phyloP scores from a whole-genome alignment of 257 asterid species.

The Ocimum tenuiflorum region DNA sequence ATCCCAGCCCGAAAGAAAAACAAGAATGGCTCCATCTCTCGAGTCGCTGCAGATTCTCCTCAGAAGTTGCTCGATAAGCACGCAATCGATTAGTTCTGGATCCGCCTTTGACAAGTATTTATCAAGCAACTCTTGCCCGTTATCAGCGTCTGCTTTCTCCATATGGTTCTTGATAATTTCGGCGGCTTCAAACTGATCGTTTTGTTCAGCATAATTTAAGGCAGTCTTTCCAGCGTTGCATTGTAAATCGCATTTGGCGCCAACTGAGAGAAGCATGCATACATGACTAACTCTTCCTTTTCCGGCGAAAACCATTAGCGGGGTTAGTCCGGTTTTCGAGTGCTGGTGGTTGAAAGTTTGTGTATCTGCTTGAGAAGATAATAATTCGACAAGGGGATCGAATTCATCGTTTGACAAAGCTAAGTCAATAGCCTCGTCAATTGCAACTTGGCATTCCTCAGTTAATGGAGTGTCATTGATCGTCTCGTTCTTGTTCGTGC shows the following conservation, averaged over 20 bases:
- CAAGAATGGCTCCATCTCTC: conserved; percentile 70
- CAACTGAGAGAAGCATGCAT: conserved; percentile 82
- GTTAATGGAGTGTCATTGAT: conserved; percentile 35
- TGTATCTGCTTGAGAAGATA: conserved; percentile 51
- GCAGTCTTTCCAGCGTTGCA: conserved; percentile 61
- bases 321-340: conserved; percentile 63
- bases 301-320: conserved; percentile 77
- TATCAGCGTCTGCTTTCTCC: conserved; percentile 41
- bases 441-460: conserved; percentile 55
- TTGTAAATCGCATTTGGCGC: conserved; percentile 51
- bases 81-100: conserved; percentile 63
- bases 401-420: conserved; percentile 64
- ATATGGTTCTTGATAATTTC: conserved; percentile 51
- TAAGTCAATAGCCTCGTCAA: conserved; percentile 73
- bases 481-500: conserved; percentile 19
- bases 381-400: conserved; percentile 59
- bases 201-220: conserved; percentile 60
- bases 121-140: conserved; percentile 55
- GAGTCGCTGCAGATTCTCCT: conserved; percentile 63
- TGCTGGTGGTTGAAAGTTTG: conserved; percentile 62
- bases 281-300: conserved; percentile 73
- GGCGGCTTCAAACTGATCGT: conserved; percentile 49
- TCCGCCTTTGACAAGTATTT: conserved; percentile 57
- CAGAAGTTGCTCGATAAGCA: conserved; percentile 74
- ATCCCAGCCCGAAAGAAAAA: conserved; percentile 95